Percentiles rank a stretch among this genome's conserved stretches.
phyloP scores from a whole-genome alignment of 1,284 basidiomycete species.

The Cerrena zonata region DNA sequence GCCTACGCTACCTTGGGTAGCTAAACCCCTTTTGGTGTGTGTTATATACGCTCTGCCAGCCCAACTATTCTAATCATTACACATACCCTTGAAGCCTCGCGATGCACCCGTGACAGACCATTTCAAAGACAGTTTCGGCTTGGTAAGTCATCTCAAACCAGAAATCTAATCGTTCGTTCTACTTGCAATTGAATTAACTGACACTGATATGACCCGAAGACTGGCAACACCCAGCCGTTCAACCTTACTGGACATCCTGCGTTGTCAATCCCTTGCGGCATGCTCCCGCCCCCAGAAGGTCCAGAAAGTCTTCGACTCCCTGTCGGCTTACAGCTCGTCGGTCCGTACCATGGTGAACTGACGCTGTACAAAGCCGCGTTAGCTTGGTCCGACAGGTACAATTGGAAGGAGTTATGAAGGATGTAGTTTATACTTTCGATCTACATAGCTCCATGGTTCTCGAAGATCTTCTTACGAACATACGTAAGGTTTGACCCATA shows the following conservation, averaged over 20 bases:
- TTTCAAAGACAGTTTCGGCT: slow-evolving; percentile 18
- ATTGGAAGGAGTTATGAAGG: slow-evolving; percentile 25
- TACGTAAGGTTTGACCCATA: no score
- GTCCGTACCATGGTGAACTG: slow-evolving; percentile 27
- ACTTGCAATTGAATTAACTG: background rate
- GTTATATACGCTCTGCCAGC: background rate
- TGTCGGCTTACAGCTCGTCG: slow-evolving; percentile 33
- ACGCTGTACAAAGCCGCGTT: slow-evolving; percentile 31
- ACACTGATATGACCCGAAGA: slow-evolving; percentile 11
- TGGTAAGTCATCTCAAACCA: slow-evolving; percentile 13
- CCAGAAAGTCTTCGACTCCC: slow-evolving; percentile 25
- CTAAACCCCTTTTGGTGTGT: slow-evolving; percentile 19
- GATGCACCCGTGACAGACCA: slow-evolving; percentile 15
- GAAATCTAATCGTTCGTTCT: no score
- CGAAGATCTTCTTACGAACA: no score
- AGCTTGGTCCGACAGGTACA: slow-evolving; percentile 28
- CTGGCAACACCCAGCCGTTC: slow-evolving; percentile 19
- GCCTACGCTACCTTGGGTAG: slow-evolving; percentile 35
- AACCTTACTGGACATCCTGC: slow-evolving; percentile 31
- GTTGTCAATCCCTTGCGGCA: slow-evolving; percentile 29
- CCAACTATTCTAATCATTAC: background rate
- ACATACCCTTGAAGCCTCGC: slow-evolving; percentile 9
- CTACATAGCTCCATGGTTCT: no score
- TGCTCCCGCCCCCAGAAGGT: slow-evolving; percentile 26
- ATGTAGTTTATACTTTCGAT: no score